phyloP scores from a whole-genome alignment of 2,329 filamentous ascomycete genomes.

The Uncinocarpus reesii region DNA sequence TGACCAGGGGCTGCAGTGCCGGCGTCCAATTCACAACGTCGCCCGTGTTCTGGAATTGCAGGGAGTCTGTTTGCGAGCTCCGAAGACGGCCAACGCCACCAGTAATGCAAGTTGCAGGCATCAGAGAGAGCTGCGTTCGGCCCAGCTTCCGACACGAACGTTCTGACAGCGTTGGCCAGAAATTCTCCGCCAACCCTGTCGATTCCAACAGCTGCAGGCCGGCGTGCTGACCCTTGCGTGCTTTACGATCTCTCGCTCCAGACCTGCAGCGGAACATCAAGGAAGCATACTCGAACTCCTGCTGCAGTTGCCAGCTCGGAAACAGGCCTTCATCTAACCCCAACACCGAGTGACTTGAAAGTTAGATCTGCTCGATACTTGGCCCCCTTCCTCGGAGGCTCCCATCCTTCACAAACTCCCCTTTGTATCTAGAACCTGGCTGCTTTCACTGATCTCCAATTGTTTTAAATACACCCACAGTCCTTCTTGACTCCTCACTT shows the following conservation, averaged over 20 bases:
- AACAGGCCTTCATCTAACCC: too few relatives aligned
- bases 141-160: not conserved
- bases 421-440: not conserved
- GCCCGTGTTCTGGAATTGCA: not conserved
- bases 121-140: not conserved
- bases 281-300: not conserved
- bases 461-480: slow-evolving; percentile 1
- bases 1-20: too few relatives aligned
- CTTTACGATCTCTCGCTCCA: not conserved
- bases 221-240: not conserved
- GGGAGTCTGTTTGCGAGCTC: not conserved
- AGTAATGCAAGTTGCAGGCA: not conserved
- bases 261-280: not conserved
- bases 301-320: too few relatives aligned
- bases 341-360: too few relatives aligned
- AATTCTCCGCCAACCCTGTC: slow-evolving; percentile 1
- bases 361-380: too few relatives aligned
- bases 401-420: not conserved
- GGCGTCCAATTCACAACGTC: too few relatives aligned
- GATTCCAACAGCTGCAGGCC: not conserved
- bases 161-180: not conserved
- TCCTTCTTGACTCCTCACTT: not conserved
- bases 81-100: not conserved
- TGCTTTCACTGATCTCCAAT: not conserved
- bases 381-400: not conserved